Conservation (phyloP, 257 asterid genomes). For the Nicotiana attenuata region DNA sequence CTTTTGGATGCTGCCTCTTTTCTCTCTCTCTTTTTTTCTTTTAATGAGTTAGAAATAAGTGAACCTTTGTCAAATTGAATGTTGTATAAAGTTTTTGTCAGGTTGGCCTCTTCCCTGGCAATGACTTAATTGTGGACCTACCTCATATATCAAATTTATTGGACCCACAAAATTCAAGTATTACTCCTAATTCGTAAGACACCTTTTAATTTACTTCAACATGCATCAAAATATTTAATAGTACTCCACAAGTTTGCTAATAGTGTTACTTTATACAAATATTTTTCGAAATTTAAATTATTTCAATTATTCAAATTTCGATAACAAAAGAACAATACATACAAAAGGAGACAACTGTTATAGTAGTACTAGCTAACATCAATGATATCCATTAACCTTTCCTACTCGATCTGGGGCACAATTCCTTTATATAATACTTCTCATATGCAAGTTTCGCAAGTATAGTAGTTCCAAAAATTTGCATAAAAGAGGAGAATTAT, state of each 20-base stretch:
- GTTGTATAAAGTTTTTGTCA: conserved; percentile 1
- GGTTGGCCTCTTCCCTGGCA: conserved; percentile 3
- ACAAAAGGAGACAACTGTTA: too few species aligned
- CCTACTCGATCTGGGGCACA: too few species aligned
- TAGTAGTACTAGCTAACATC: too few species aligned
- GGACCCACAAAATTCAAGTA: not conserved
- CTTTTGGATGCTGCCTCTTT: too few species aligned
- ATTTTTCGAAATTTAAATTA: not conserved
- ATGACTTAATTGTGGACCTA: not conserved
- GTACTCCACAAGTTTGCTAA: not conserved
- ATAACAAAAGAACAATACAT: too few species aligned
- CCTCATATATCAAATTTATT: conserved; percentile 4
- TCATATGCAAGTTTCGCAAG: too few species aligned
- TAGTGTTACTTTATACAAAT: not conserved
- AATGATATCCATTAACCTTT: too few species aligned
- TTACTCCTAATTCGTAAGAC: not conserved
- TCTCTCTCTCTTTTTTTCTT: not conserved
- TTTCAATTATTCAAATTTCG: too few species aligned
- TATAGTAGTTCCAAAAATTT: too few species aligned
- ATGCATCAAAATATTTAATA: not conserved
- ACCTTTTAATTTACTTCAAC: not conserved
- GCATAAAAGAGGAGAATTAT: too few species aligned
- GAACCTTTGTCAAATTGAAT: conserved; percentile 4
- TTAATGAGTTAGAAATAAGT: not conserved
- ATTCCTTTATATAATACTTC: too few species aligned